Conservation (phyloP, 768 basidiomycete species). For the Phanerodontia chrysosporium region DNA sequence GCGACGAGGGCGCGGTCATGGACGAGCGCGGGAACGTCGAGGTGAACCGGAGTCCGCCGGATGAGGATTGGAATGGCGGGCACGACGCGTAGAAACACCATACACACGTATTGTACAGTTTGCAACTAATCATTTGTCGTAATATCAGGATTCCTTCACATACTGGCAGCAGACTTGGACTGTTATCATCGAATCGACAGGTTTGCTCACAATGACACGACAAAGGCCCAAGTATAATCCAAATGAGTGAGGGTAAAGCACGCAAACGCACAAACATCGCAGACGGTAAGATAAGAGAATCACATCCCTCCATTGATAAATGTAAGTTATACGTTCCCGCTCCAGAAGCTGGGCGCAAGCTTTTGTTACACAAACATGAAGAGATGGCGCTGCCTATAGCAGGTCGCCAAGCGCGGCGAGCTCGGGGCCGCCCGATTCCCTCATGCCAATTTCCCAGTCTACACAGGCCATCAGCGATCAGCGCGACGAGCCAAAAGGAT, state of each 20-base stretch:
- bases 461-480: neutral
- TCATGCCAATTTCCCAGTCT: conserved; percentile 97
- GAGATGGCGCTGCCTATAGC: conserved; percentile 37
- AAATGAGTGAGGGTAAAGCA: no score
- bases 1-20: conserved; percentile 31
- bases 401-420: conserved; percentile 78
- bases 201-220: no score
- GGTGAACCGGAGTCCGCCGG: conserved; percentile 28
- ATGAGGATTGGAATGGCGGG: conserved; percentile 20
- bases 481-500: neutral
- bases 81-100: conserved; percentile 8
- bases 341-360: neutral
- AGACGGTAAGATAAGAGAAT: no score
- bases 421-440: conserved; percentile 81
- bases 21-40: conserved; percentile 29
- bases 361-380: neutral
- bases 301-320: neutral
- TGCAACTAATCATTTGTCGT: no score
- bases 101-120: no score
- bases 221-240: no score
- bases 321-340: neutral
- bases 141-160: no score
- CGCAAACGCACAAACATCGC: no score
- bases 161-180: no score
- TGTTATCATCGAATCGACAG: no score